These are phyloP conservation scores for Colletotrichum nymphaeae DNA, from an alignment of 2,329 filamentous ascomycete species.

Conservation along the genomic window DNA sequence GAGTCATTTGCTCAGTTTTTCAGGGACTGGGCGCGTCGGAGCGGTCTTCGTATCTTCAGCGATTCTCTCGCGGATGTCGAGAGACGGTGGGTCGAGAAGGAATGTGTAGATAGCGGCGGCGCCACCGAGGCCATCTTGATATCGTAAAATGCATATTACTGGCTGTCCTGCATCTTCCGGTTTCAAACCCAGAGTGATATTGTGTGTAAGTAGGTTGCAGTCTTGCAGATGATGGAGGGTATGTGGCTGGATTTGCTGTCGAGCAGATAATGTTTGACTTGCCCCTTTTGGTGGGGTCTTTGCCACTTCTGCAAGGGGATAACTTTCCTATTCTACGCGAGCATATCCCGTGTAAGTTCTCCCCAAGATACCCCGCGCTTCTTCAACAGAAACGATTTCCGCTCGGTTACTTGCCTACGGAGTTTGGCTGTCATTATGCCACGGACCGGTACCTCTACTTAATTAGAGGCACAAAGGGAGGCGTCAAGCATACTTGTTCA, in stretches of 20 bases:
- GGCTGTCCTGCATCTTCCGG: background rate
- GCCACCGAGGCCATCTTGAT: background rate
- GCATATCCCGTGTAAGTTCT: background rate
- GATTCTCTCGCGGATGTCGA: slow-evolving; percentile 41
- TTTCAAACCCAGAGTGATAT: background rate
- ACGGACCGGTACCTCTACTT: background rate
- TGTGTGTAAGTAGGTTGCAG: background rate
- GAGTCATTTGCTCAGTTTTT: slow-evolving; percentile 48
- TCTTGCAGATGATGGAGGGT: background rate
- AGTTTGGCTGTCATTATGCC: background rate
- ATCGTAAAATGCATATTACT: background rate
- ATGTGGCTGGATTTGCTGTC: background rate
- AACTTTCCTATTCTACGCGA: background rate
- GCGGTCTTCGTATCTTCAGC: slow-evolving; percentile 46
- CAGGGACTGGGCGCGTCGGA: slow-evolving; percentile 40
- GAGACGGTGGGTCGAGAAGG: slow-evolving; percentile 45
- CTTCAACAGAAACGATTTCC: background rate
- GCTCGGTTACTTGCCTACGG: background rate
- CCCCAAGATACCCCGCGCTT: background rate
- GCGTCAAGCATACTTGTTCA: background rate
- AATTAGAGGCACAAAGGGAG: background rate
- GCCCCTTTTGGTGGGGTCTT: background rate
- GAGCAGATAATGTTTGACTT: background rate
- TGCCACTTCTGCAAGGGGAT: background rate
- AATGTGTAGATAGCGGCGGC: background rate